Evolutionary conservation across 768 basidiomycete genomes (phyloP).

Genomic region (Lactarius pseudohatsudake): DNA sequence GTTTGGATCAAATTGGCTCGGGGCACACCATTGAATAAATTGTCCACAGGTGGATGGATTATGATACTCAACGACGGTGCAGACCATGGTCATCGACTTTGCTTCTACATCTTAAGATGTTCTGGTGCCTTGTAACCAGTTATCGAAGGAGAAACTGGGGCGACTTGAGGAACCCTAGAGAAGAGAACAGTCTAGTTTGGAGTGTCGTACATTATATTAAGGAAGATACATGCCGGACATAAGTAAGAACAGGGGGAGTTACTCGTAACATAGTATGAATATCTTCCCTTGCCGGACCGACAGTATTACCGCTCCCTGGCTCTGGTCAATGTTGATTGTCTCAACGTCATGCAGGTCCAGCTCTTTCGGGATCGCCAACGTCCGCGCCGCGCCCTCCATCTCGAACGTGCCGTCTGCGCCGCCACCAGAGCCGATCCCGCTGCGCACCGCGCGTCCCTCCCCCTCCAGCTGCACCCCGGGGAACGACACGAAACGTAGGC

Average conservation of each 20-base stretch:
- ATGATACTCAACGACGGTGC: neutral
- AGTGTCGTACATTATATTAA: neutral
- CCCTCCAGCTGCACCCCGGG: slow-evolving; percentile 48
- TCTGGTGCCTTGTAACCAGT: too few species aligned
- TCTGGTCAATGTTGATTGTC: slow-evolving; percentile 78
- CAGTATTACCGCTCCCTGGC: slow-evolving; percentile 69
- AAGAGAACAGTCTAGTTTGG: neutral
- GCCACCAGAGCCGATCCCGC: slow-evolving; percentile 6
- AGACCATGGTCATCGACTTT: neutral
- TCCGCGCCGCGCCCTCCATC: slow-evolving; percentile 50
- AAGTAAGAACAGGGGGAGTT: neutral
- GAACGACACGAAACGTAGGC: slow-evolving; percentile 70
- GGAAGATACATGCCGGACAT: neutral
- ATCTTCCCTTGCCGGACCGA: slow-evolving; percentile 67
- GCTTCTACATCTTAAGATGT: neutral
- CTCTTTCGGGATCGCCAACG: slow-evolving; percentile 62
- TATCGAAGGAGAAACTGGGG: too few species aligned
- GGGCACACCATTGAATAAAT: too few species aligned
- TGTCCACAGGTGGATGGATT: too few species aligned
- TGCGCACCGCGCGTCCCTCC: slow-evolving; percentile 31
- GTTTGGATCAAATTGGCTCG: too few species aligned
- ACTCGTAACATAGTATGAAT: slow-evolving; percentile 69
- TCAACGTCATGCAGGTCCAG: slow-evolving; percentile 64
- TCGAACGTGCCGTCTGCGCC: slow-evolving; percentile 37
- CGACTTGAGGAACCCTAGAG: neutral